Evolutionary conservation across 495 filamentous ascomycete genomes (phyloP), one percentile per base, ranked within the genome.

Genomic region (Sabuloglossum arenarium): DNA sequence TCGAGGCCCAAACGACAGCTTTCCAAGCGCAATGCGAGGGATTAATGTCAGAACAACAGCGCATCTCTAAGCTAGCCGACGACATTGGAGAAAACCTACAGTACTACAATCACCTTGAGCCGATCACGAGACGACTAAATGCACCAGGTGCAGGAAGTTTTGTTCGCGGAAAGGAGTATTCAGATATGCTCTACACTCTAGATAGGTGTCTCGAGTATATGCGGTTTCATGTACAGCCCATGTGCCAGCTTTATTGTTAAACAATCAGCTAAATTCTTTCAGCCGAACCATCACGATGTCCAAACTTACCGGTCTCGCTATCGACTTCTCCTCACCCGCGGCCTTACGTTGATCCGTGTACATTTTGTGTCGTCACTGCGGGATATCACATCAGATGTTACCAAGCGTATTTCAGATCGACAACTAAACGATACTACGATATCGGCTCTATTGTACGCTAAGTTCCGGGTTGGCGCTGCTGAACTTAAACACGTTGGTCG

Each of bases 1-100:
- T 99, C 32, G 87, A 95, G 64, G 73, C 77, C 14, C 90, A 97
- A 69, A 96, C 91, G 0, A 85, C 85, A 19, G 80, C 82, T 32
- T 95, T 99, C 65, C 85, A 88, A 65, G 81, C 82, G 53, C 87
- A 90, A 67, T 97, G 90, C 65, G 86, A 95, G 62, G 85, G 85
- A 16, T 69, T 97, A 0, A 66, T 95, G 25, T 69, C 77, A 3
- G 85, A 93, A 51, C 84, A 96, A 65, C 79, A 75, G 59, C 79
- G 83, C 14, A 74, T 94, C 24, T 78, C 82, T 52, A 73, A 74
- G 32, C 71, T 97, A 37, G 85, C 87, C 0, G 80, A 89, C 59
- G 80, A 83, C 29, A 83, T 99, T 47, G 82, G 83, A 6, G 78
- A 82, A 28, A 93, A 94, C 59, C 73, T 95, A 6, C 80, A 87